Percentiles rank a stretch among this genome's conserved stretches.
These are phyloP conservation scores for Linnemannia exigua DNA, from an alignment of 192 early-diverging fungal genomes.

Conservation along the genomic window DNA sequence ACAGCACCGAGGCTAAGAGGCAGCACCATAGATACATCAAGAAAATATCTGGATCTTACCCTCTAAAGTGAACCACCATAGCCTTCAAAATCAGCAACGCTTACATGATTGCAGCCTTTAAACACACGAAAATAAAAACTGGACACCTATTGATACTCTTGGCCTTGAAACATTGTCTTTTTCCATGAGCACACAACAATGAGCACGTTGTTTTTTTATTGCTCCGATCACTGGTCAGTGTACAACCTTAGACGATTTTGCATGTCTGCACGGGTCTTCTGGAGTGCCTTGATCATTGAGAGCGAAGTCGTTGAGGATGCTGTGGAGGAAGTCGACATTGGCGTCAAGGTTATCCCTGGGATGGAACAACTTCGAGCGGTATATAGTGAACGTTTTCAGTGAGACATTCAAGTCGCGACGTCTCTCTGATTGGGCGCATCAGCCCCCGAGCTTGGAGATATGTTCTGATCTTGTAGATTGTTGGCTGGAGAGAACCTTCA, in stretches of 20 bases:
- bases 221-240: neutral
- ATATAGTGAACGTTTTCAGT: slow-evolving; percentile 25
- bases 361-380: slow-evolving; percentile 18
- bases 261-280: too few species aligned
- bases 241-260: too few species aligned
- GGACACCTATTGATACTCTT: slow-evolving; percentile 1
- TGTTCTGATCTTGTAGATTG: slow-evolving; percentile 34
- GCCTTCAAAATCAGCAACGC: neutral
- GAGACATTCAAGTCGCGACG: slow-evolving; percentile 26
- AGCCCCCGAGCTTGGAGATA: slow-evolving; percentile 25
- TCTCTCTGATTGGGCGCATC: slow-evolving; percentile 33
- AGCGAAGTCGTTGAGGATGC: too few species aligned
- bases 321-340: too few species aligned
- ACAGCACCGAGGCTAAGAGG: slow-evolving; percentile 10
- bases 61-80: slow-evolving; percentile 12
- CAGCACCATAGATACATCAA: neutral
- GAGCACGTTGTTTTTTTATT: neutral
- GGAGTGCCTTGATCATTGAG: too few species aligned
- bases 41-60: slow-evolving; percentile 15
- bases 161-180: neutral
- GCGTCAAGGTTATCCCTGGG: too few species aligned
- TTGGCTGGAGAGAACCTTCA: slow-evolving; percentile 30
- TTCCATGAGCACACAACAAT: neutral
- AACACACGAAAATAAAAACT: slow-evolving; percentile 5
- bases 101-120: neutral